Evolutionary conservation across 768 basidiomycete genomes (phyloP), one percentile per base, ranked within the genome.

Genomic region (Chalciporus chontae): DNA sequence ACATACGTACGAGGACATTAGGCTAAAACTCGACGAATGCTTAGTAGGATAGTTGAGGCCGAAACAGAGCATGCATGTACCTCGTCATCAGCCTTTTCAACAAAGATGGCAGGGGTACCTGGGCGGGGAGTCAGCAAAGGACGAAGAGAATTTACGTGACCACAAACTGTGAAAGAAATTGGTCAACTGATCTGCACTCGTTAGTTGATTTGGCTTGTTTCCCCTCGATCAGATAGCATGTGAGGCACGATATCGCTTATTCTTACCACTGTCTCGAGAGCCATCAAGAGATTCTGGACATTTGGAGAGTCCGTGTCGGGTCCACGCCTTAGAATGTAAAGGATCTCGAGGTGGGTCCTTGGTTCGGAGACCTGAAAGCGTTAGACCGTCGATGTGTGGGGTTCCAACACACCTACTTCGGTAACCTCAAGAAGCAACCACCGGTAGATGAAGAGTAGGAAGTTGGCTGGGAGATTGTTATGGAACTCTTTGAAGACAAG

Each of bases 341-440:
- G 52, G 26, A 87, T 65, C 43, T 84, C 72, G 9, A 66, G 61
- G 57, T 79, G 81, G 4, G 81, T 65, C 59, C 76, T 80, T 8
- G 85, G 85, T 52, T 77, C 73, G 13, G 77, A 72, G n/a, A 88
- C 78, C 88, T 91, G 54, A 47, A 7, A 48, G 27, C 43, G 38
- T 59, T 41, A 47, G 48, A 34, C 4, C n/a, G 24, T 48, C 31
- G 36, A 45, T 32, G 21, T 29, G 3, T 19, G 9, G 26, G 41
- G 6, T 29, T 23, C 14, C 37, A 21, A 19, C 27, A 45, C 23
- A 41, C 59, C 21, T 10, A 79, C 90, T 77, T 93, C 90, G 13
- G 83, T 74, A 4, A 85, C 73, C 66, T 93, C 87, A 47, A 77
- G 75, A 47, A 92, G 68, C 27, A 92, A 70, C 46, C 85, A 69